A percentile compares a stretch with the other conserved stretches of the same genome.
These are phyloP conservation scores for Diaporthe sp. DNA, from an alignment of 2,329 filamentous ascomycete species.

Conservation along the genomic window DNA sequence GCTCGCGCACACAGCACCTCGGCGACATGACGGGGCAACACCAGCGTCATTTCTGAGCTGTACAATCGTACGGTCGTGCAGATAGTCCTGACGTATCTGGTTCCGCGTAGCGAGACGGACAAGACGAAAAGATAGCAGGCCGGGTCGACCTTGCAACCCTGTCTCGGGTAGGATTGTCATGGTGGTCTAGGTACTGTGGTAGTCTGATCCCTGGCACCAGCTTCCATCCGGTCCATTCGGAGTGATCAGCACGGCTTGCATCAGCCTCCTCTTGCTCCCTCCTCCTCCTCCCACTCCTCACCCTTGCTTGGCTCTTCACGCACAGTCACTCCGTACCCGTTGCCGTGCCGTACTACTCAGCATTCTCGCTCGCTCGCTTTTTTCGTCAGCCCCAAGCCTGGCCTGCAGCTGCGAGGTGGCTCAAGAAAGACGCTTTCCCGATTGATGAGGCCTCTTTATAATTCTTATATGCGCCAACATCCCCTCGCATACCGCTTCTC, in stretches of 20 bases:
- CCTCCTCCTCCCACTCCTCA: conserved; percentile 3
- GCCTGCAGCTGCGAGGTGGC: neutral
- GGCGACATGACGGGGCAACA: neutral
- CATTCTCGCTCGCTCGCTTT: neutral
- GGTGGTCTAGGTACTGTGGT: neutral
- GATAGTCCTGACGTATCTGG: neutral
- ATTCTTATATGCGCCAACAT: conserved; percentile 21
- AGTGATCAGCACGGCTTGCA: conserved; percentile 24
- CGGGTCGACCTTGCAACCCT: conserved; percentile 16
- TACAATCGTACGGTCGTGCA: neutral
- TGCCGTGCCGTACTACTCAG: neutral
- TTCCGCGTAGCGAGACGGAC: neutral
- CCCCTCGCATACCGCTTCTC: conserved; percentile 8
- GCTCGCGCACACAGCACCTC: neutral
- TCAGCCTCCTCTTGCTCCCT: conserved; percentile 27
- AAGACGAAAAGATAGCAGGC: neutral
- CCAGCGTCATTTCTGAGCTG: neutral
- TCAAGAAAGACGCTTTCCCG: neutral
- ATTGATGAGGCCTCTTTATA: conserved; percentile 9
- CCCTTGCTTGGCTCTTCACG: conserved; percentile 19
- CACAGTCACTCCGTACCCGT: conserved; percentile 4
- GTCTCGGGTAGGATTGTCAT: conserved; percentile 28
- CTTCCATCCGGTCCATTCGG: conserved; percentile 19
- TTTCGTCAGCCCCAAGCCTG: conserved; percentile 1
- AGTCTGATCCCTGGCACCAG: neutral